Base-by-base conservation (phyloP, 208 protist species). In the Kentomonas sorsogonicus region DNA sequence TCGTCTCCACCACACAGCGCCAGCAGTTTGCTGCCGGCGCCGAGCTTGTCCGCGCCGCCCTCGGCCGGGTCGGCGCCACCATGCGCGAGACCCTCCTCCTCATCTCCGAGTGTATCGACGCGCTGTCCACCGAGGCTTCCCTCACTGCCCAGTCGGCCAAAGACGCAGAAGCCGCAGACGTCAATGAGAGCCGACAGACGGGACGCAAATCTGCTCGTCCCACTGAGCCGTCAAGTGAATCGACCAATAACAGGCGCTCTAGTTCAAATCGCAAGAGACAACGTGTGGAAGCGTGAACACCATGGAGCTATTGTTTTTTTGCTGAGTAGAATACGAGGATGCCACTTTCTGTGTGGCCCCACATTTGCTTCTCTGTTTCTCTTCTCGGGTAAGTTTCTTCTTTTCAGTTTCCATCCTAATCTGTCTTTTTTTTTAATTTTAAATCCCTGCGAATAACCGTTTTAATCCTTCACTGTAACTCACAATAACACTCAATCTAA, bases 11-110 rank as follows among this genome's bases (percentile, higher is more conserved):
- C n/a, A n/a, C n/a, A n/a, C n/a, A n/a, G n/a, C n/a, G n/a, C n/a
- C n/a, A n/a, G n/a, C n/a, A n/a, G n/a, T n/a, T n/a, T n/a, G n/a
- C n/a, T n/a, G n/a, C n/a, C n/a, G n/a, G n/a, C n/a, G n/a, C n/a
- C n/a, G 25, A 33, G 31, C 45, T 73, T n/a, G 48, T 86, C 26
- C 61, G 58, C 7, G 6, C 27, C 7, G 25, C 27, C 16, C 60
- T 88, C 1, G 16, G 53, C 22, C 53, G 40, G 0, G 66, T 65
- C 5, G 29, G 56, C 29, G 76, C 83, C n/a, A 81, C 80, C 20
- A 69, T 76, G 23, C 70, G 79, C 39, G 62, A 56, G 30, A 69
- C 74, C 23, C 59, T 81, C 2, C 73, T 77, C 20, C 55, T 31
- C 11, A 44, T 81, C 1, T 64, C 66, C 5, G 62, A 60, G 16